Conservation (phyloP, 192 early-diverging fungal species). For the Rhizophagus sp. region DNA sequence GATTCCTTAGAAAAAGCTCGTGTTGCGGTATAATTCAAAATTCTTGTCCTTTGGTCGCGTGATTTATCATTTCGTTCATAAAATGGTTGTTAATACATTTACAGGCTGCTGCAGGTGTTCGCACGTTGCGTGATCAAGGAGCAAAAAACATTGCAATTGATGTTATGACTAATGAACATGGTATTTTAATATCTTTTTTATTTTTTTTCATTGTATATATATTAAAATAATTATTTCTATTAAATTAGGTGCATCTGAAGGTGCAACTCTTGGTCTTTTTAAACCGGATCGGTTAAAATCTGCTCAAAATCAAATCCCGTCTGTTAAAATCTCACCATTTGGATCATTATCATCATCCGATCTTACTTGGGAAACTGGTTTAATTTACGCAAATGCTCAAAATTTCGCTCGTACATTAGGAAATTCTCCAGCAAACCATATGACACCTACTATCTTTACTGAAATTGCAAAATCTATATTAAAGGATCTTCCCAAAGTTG, state of each 20-base stretch:
- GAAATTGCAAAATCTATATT: constrained; percentile 59
- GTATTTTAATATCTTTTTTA: constrained; percentile 6
- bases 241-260: constrained; percentile 67
- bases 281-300: constrained; percentile 70
- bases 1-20: constrained; percentile 56
- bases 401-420: constrained; percentile 83
- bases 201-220: neutral
- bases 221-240: too few relatives aligned
- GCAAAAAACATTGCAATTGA: too few relatives aligned
- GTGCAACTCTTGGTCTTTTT: constrained; percentile 68
- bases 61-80: neutral
- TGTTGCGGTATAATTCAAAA: constrained; percentile 51
- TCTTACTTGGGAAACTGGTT: constrained; percentile 56
- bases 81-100: neutral
- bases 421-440: constrained; percentile 85
- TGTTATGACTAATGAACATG: constrained; percentile 52
- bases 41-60: too few relatives aligned
- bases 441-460: constrained; percentile 86
- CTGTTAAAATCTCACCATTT: constrained; percentile 29
- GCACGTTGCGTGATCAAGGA: too few relatives aligned
- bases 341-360: constrained; percentile 4
- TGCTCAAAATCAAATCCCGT: constrained; percentile 35
- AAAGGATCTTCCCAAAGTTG: constrained; percentile 44
- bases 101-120: too few relatives aligned
- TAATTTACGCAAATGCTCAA: constrained; percentile 72